Evolutionary conservation across 805 yeast species (phyloP).

Genomic region (Ogataea methanolica): DNA sequence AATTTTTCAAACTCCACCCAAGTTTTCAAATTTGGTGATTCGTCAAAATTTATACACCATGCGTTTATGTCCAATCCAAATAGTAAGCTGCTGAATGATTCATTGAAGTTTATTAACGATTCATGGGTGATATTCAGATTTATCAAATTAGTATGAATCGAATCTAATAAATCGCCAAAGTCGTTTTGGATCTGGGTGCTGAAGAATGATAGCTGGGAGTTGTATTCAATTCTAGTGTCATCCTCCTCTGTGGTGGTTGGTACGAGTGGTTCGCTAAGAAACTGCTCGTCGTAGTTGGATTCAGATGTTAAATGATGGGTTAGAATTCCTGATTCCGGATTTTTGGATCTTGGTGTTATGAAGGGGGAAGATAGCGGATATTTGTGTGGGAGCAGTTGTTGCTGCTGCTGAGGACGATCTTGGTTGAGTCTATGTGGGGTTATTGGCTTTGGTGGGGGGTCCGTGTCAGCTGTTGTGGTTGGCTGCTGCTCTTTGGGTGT

Average conservation of each 20-base stretch:
- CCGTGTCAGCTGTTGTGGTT: background rate
- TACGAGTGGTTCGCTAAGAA: background rate
- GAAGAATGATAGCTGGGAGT: constrained; percentile 20
- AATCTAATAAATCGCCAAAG: constrained; percentile 15
- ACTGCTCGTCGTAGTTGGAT: background rate
- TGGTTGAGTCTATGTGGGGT: constrained; percentile 7
- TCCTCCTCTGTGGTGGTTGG: background rate
- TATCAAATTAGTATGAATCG: constrained; percentile 52
- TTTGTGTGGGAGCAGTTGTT: constrained; percentile 13
- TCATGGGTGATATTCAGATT: constrained; percentile 57
- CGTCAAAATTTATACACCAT: constrained; percentile 75
- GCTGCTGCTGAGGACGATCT: constrained; percentile 7
- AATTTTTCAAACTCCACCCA: constrained; percentile 18
- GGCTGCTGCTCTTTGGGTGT: background rate
- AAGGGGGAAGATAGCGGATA: constrained; percentile 19
- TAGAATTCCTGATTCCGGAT: no score
- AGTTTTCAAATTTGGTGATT: constrained; percentile 21
- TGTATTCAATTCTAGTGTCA: background rate
- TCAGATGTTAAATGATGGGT: no score
- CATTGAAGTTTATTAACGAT: constrained; percentile 63
- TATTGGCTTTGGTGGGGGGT: constrained; percentile 12
- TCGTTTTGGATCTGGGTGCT: constrained; percentile 12
- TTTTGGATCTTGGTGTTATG: constrained; percentile 5
- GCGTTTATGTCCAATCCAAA: constrained; percentile 83
- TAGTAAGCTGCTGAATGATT: constrained; percentile 63